Evolutionary conservation across 2,329 filamentous ascomycete species (phyloP).

Genomic region (Fusarium sacchari): DNA sequence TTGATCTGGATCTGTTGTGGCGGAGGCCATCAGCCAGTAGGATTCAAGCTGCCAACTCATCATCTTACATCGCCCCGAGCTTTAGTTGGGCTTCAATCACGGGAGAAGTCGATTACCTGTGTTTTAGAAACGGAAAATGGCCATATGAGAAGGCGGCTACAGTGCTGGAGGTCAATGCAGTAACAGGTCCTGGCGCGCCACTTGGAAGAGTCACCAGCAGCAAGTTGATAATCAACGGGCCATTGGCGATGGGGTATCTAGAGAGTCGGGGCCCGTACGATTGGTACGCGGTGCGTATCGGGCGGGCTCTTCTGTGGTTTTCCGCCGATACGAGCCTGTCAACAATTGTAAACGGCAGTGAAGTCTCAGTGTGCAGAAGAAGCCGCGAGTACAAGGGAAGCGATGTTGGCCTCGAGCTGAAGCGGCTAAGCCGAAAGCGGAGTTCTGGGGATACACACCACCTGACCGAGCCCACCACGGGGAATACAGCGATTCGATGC

Average conservation of each 20-base stretch:
- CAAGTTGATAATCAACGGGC: slow-evolving; percentile 13
- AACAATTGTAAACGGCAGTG: background rate
- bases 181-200: slow-evolving; percentile 11
- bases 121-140: slow-evolving; percentile 33
- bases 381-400: background rate
- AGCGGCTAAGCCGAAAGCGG: background rate
- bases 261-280: background rate
- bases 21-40: slow-evolving; percentile 4
- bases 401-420: background rate
- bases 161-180: slow-evolving; percentile 14
- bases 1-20: slow-evolving; percentile 40
- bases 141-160: slow-evolving; percentile 20
- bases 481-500: slow-evolving; percentile 5
- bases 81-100: slow-evolving; percentile 41
- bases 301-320: background rate
- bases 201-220: slow-evolving; percentile 23
- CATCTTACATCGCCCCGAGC: slow-evolving; percentile 31
- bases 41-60: background rate
- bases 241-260: slow-evolving; percentile 8
- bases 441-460: background rate
- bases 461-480: background rate
- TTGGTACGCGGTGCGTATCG: background rate
- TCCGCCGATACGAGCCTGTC: slow-evolving; percentile 23
- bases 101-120: slow-evolving; percentile 40
- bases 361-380: slow-evolving; percentile 21